Percentiles rank a stretch among this genome's conserved stretches.
Conservation (phyloP, 192 early-diverging fungal species). For the Podila verticillata region DNA sequence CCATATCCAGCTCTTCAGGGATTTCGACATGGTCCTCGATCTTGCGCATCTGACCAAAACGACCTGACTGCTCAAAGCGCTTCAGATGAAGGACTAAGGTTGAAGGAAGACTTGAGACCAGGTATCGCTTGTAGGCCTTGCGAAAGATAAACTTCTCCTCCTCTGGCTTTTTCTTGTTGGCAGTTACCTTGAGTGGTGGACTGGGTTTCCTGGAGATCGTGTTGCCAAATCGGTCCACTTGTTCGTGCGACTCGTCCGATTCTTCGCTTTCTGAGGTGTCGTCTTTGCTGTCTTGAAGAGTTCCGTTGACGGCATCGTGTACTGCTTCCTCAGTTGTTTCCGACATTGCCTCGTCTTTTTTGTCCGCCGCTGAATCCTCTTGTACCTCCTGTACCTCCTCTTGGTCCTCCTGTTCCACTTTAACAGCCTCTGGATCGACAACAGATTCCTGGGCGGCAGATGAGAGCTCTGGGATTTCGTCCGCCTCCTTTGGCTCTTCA, state of each 20-base stretch:
- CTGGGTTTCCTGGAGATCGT: constrained; percentile 9
- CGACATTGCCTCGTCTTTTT: background rate
- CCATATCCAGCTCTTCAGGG: constrained; percentile 52
- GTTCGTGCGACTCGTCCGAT: constrained; percentile 3
- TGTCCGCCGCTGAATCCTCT: background rate
- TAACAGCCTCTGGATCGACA: background rate
- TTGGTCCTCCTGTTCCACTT: background rate
- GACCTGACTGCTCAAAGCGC: constrained; percentile 53
- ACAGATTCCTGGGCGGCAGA: background rate
- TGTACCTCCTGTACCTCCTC: constrained; percentile 4
- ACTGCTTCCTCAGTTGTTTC: background rate
- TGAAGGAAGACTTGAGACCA: constrained; percentile 50
- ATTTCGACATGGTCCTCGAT: constrained; percentile 55
- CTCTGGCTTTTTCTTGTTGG: constrained; percentile 1
- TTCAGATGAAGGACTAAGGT: constrained; percentile 58
- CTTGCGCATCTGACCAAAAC: constrained; percentile 53
- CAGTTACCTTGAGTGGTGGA: background rate
- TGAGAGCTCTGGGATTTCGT: background rate
- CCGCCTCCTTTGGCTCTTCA: constrained; percentile 6
- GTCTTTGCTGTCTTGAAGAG: background rate
- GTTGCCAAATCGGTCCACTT: constrained; percentile 30
- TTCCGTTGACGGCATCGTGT: background rate
- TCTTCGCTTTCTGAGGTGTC: background rate
- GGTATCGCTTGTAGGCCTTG: constrained; percentile 52
- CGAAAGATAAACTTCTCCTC: constrained; percentile 42